Percentiles rank a stretch among this genome's conserved stretches.
Evolutionary conservation across 768 basidiomycete genomes (phyloP).

Genomic region (Pisolithus sp.): DNA sequence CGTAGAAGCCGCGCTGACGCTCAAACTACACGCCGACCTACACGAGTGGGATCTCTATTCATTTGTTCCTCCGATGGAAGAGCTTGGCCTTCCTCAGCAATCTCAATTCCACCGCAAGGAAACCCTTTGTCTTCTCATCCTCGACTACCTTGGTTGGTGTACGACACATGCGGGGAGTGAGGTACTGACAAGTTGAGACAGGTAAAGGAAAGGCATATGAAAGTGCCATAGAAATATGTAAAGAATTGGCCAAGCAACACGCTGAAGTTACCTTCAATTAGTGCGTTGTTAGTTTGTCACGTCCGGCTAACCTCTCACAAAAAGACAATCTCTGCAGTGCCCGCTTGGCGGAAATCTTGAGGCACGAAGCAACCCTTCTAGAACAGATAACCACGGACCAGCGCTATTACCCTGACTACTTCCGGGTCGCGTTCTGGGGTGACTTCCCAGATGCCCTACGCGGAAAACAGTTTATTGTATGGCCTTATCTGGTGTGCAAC

Average conservation of each 20-base stretch:
- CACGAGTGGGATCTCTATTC: conserved; percentile 84
- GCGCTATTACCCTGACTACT: conserved; percentile 88
- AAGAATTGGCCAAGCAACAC: conserved; percentile 86
- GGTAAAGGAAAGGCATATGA: conserved; percentile 99
- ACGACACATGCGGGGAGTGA: background rate
- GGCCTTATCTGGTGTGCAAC: conserved; percentile 12
- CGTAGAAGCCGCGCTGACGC: conserved; percentile 87
- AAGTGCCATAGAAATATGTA: conserved; percentile 86
- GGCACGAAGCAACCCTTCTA: conserved; percentile 80
- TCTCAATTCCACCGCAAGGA: conserved; percentile 94
- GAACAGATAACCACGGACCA: conserved; percentile 82
- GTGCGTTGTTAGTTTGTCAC: conserved; percentile 36
- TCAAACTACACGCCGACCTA: conserved; percentile 90
- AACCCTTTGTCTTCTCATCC: conserved; percentile 80
- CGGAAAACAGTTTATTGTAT: conserved; percentile 86
- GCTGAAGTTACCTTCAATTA: conserved; percentile 87
- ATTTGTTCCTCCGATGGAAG: conserved; percentile 84
- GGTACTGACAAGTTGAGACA: conserved; percentile 23
- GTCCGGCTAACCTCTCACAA: background rate
- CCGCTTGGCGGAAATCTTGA: conserved; percentile 77
- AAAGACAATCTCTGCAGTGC: conserved; percentile 36
- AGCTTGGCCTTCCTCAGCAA: conserved; percentile 84
- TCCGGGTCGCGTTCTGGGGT: conserved; percentile 89
- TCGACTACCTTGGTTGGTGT: conserved; percentile 82
- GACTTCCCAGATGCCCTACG: conserved; percentile 81